Base-by-base conservation (phyloP, 73 alveolate genomes). In the Blepharisma japonicum region DNA sequence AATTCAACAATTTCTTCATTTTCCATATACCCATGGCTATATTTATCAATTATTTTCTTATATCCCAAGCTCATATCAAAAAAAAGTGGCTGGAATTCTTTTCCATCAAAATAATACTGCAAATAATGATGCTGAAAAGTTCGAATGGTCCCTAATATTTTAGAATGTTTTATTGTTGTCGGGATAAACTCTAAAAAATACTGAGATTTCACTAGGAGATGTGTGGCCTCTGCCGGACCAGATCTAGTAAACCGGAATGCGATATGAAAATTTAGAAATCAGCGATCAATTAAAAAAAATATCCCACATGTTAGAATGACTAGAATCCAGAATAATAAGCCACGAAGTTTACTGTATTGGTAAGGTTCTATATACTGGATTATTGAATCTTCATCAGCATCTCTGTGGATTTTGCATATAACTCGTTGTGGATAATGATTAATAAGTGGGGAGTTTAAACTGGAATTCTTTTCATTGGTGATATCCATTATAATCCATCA, bases 11-110 rank as follows among this genome's bases (percentile, higher is more conserved):
- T 47, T 70, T 70, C 61, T 70, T 61, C 74, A 18, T 61, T 25
- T 14, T 61, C 47, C 4, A 9, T 61, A 61, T 18, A 25, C 14
- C 74, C 74, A 14, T 61, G 38, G 90, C 79, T 5, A 92, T 90
- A 6, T 97, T 95, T n/a, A 91, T 87, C 70, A 94, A 84, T 83
- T 92, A 98, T 0, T 9, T n/a, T 61, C 5, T 61, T 61, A 61
- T 18, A 20, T 18, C 50, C 18, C 39, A 61, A 39, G 46, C 23
- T n/a, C 2, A 14, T 18, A 25, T 61, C 47, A 39, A 61, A 61
- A 61, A 1, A 25, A 8, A 61, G 47, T 8, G 74, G 74, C 47
- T 61, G 49, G 23, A 61, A 61, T 14, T 14, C 47, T 18, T 14
- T n/a, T 39, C 74, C 74, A 25, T 14, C 46, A 25, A 20, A 61